Base-by-base conservation (phyloP, 2,329 filamentous ascomycete species). In the Beauveria scarabaeidicola region DNA sequence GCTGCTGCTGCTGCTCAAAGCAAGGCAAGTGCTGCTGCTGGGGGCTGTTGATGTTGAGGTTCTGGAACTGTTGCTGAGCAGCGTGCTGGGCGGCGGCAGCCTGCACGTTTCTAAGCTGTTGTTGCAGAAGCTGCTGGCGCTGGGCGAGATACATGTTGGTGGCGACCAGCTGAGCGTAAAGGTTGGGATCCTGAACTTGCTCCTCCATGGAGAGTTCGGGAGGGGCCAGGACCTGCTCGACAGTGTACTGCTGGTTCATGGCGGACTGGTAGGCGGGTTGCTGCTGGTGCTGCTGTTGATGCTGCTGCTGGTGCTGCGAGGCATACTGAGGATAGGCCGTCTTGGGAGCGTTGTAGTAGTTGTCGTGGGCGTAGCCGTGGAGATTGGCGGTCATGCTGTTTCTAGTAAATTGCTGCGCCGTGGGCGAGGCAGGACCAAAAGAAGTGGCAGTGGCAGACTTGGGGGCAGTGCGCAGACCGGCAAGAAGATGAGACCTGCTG, bases 41-140 rank as follows among this genome's bases (percentile, higher is more conserved):
- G 7, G 73, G 68, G 56, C 76, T 76, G 69, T 81, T 86, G 61
- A 96, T 71, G 72, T 81, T 91, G 75, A 96, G 78, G 64, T 84
- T 85, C 72, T 91, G 88, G 69, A 92, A 89, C 73, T 92, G 89
- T 74, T 91, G 89, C 38, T 36, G 44, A 8, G 48, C 46, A 50
- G 40, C 57, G 23, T 59, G 57, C 10, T 59, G 57, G 27, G 50
- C 57, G 62, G 90, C 88, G 41, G 89, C 89, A 56, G 87, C 86
- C 68, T 93, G 94, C 25, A 97, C 85, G 64, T 79, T 89, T 66
- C 91, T 84, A 65, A 97, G 82, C 76, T 97, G 91, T 76, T 97
- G 92, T 75, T 97, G 92, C 56, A 97, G 84, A 64, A 90, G 88
- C 76, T 96, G 91, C 75, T 97, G 93, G 75, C 96, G 92, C 70